Conservation (phyloP, 441 rosid species). For the Corymbia calophylla region DNA sequence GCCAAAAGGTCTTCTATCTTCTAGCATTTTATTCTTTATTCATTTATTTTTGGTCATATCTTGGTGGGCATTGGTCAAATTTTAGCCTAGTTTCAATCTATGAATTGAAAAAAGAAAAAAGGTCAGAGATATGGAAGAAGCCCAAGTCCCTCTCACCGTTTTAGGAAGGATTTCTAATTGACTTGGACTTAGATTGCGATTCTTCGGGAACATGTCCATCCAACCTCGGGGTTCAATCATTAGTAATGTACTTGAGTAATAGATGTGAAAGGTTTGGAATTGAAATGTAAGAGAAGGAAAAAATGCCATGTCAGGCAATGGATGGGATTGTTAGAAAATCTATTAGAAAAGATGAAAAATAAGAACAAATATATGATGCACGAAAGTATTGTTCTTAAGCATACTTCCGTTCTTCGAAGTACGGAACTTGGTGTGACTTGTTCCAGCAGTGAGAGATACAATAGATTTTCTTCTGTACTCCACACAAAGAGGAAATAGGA, state of each 20-base stretch:
- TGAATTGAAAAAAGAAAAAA: neutral
- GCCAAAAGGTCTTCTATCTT: neutral
- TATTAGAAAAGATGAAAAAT: too few relatives aligned
- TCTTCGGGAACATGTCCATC: neutral
- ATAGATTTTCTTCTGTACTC: neutral
- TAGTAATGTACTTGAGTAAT: neutral
- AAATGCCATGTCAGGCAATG: neutral
- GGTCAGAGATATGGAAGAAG: neutral
- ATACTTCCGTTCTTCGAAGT: too few relatives aligned
- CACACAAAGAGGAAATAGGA: too few relatives aligned
- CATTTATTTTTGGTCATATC: neutral
- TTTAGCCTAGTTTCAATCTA: neutral
- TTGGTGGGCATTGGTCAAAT: neutral
- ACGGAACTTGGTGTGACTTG: neutral
- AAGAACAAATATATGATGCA: neutral
- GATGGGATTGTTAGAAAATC: neutral
- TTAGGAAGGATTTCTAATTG: neutral
- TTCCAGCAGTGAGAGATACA: neutral
- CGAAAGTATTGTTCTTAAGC: too few relatives aligned
- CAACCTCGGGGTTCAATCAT: neutral
- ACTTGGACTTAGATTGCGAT: neutral
- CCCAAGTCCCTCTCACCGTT: neutral
- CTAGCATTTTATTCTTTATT: too few relatives aligned
- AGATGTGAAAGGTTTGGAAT: neutral
- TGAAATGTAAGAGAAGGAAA: neutral